Conservation (phyloP, 768 basidiomycete species). For the Psilocybe tampanensis region DNA sequence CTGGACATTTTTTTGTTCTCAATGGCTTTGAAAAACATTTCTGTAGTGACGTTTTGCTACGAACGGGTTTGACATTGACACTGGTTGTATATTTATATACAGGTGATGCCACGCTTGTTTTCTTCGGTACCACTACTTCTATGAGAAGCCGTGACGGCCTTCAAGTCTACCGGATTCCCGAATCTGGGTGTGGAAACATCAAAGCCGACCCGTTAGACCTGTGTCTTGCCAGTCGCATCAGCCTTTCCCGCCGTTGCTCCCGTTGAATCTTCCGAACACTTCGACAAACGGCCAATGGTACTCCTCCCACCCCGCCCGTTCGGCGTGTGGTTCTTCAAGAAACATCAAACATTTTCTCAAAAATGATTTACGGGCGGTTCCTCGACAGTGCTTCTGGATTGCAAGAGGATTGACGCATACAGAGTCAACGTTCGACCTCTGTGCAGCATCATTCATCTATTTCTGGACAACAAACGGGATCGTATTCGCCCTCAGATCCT, state of each 20-base stretch:
- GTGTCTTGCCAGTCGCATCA: constrained; percentile 1
- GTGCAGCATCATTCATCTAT: constrained; percentile 2
- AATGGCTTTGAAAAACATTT: background rate
- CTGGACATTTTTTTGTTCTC: background rate
- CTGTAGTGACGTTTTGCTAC: background rate
- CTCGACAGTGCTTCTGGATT: constrained; percentile 7
- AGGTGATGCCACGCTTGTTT: background rate
- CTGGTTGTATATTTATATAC: constrained; percentile 2
- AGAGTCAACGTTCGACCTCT: background rate
- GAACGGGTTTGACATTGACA: constrained; percentile 3
- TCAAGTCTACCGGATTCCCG: constrained; percentile 10
- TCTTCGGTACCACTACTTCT: constrained; percentile 1
- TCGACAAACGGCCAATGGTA: background rate
- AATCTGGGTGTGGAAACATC: constrained; percentile 7
- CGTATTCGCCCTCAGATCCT: constrained; percentile 1
- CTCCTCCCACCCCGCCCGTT: constrained; percentile 4
- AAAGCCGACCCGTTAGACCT: background rate
- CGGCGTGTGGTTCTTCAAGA: background rate
- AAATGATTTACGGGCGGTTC: constrained; percentile 2
- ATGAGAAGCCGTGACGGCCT: constrained; percentile 14
- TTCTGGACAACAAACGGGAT: constrained; percentile 7
- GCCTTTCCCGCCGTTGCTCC: background rate
- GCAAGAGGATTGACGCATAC: constrained; percentile 9
- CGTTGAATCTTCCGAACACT: background rate
- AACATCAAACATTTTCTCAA: background rate